phyloP scores from a whole-genome alignment of 257 asterid genomes.

The Rubia yunnanensis region DNA sequence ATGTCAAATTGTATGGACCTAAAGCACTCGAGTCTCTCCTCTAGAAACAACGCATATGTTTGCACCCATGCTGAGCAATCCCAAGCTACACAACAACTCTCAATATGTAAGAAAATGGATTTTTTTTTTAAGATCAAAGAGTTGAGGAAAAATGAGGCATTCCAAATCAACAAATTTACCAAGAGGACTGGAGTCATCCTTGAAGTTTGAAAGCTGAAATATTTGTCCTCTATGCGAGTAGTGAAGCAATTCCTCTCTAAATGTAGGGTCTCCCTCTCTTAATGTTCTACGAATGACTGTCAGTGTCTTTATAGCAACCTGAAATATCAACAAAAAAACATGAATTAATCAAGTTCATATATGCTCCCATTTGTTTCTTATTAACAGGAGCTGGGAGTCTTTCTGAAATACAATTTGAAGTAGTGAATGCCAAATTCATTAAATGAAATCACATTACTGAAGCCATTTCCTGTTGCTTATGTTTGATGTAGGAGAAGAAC shows the following conservation, averaged over 20 bases:
- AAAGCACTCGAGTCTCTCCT: constrained; percentile 76
- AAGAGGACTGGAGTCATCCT: constrained; percentile 71
- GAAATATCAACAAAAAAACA: constrained; percentile 8
- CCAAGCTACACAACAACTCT: constrained; percentile 63
- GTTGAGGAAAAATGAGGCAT: neutral
- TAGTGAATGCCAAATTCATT: too few species aligned
- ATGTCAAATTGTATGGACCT: constrained; percentile 50
- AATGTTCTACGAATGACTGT: constrained; percentile 79
- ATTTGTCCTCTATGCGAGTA: constrained; percentile 59
- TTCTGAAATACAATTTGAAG: too few species aligned
- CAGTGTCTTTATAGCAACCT: constrained; percentile 78
- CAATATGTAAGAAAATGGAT: too few species aligned
- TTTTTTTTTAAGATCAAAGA: too few species aligned
- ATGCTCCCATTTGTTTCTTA: too few species aligned
- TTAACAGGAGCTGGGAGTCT: too few species aligned
- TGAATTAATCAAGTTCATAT: too few species aligned
- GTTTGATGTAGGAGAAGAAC: too few species aligned
- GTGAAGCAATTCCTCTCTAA: too few species aligned
- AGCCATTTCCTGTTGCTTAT: too few species aligned
- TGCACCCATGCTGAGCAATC: constrained; percentile 90
- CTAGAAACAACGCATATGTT: constrained; percentile 67
- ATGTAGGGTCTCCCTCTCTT: too few species aligned
- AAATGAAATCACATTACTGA: too few species aligned
- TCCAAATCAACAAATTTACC: constrained; percentile 26
- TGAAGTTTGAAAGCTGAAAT: constrained; percentile 63